These are phyloP conservation scores for Macrophomina phaseolina DNA, from an alignment of 2,329 filamentous ascomycete species.

Conservation along the genomic window DNA sequence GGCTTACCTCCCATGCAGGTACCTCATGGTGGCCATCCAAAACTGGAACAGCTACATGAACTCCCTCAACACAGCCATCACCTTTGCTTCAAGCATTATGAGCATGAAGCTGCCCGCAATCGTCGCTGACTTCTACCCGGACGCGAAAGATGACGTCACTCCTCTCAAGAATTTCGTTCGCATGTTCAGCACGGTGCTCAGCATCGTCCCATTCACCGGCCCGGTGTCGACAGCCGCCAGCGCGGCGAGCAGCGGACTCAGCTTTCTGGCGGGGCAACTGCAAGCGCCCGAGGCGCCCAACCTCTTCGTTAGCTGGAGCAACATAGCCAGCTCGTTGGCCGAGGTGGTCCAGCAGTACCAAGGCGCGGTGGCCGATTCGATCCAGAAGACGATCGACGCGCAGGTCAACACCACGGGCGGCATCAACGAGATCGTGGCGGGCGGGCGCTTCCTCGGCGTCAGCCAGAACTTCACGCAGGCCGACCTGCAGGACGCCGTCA, in stretches of 20 bases:
- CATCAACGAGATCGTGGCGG: not conserved
- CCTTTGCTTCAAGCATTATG: not conserved
- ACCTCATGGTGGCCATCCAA: slow-evolving; percentile 6
- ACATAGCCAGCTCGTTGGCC: not conserved
- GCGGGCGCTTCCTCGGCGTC: not conserved
- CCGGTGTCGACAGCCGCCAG: not conserved
- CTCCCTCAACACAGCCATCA: slow-evolving; percentile 3
- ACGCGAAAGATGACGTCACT: not conserved
- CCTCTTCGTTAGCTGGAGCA: not conserved
- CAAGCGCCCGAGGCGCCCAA: not conserved
- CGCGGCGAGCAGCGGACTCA: not conserved
- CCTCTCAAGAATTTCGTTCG: not conserved
- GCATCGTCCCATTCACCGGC: not conserved
- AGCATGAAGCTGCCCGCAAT: not conserved
- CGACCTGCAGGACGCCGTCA: not conserved
- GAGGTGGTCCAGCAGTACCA: not conserved
- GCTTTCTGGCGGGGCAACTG: not conserved
- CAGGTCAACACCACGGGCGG: not conserved
- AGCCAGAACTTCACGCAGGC: slow-evolving; percentile 8
- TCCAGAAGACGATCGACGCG: not conserved
- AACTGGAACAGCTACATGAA: slow-evolving; percentile 17
- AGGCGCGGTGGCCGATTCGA: not conserved
- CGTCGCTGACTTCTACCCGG: not conserved
- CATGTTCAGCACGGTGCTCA: slow-evolving; percentile 7
- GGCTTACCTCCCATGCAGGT: not conserved